Conservation (phyloP, 1,284 basidiomycete genomes). For the Moniliella sp. region DNA sequence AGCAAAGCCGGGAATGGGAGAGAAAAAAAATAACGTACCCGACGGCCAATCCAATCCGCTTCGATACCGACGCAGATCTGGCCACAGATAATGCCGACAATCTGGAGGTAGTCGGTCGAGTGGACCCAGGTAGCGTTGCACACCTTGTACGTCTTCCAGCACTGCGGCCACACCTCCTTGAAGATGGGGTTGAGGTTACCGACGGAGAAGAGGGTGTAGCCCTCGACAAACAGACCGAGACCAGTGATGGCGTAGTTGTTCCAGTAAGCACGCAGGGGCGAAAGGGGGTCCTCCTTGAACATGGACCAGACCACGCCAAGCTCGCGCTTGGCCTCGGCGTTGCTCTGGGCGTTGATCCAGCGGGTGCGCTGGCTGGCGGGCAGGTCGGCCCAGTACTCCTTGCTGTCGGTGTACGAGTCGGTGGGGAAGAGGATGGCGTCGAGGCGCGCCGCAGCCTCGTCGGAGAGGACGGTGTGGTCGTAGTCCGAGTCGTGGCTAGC, state of each 20-base stretch:
- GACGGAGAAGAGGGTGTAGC: slow-evolving; percentile 40
- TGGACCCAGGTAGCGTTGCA: slow-evolving; percentile 38
- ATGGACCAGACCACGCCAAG: slow-evolving; percentile 35
- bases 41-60: slow-evolving; percentile 42
- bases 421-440: slow-evolving; percentile 21
- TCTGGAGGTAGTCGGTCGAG: slow-evolving; percentile 37
- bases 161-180: slow-evolving; percentile 38
- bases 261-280: slow-evolving; percentile 37
- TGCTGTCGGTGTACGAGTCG: slow-evolving; percentile 21
- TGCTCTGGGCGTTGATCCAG: slow-evolving; percentile 37
- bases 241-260: slow-evolving; percentile 39
- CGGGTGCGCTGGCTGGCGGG: slow-evolving; percentile 17
- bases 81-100: slow-evolving; percentile 40
- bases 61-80: slow-evolving; percentile 41
- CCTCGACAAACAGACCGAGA: slow-evolving; percentile 41
- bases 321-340: slow-evolving; percentile 37
- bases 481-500: too few species aligned
- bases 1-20: not conserved
- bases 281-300: slow-evolving; percentile 39
- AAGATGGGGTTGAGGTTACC: slow-evolving; percentile 39
- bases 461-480: too few species aligned
- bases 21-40: slow-evolving; percentile 33
- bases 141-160: slow-evolving; percentile 37
- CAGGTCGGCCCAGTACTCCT: slow-evolving; percentile 35
- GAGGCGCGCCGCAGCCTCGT: too few species aligned